Base-by-base conservation (phyloP, 495 filamentous ascomycete genomes). In the Trichoderma parareesei region DNA sequence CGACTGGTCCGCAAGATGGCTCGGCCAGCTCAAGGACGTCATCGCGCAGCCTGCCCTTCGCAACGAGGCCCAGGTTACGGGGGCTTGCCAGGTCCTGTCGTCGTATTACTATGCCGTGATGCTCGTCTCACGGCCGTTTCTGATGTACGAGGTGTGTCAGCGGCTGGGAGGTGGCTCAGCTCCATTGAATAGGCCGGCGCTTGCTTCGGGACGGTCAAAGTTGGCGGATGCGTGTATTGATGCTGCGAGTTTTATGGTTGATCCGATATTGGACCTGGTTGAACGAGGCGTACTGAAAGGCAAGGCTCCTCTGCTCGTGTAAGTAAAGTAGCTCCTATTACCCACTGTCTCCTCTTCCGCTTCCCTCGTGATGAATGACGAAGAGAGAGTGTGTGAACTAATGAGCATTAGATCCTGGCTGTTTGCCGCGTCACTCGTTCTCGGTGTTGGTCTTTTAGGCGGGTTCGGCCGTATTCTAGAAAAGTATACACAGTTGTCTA, bases 101-200 rank as follows among this genome's bases (percentile, higher is more conserved):
- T 76, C 74, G 1, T 80, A 80, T 46, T 78, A 79, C 65, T 80
- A 80, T 60, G 76, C 77, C 16, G 78, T 80, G 38, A 79, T 80
- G 64, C 70, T 80, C 16, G 76, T 80, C 0, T 74, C 78, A 4
- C 67, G 78, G 49, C 78, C 78, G 1, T 80, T 80, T 37, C 70
- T 80, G 60, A 80, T 80, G 78, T 77, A 77, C 9, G 78, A 80
- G 63, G 65, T 80, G 18, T 76, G 69, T 62, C 74, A 72, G 41
- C 71, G 78, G 13, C 65, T 80, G 13, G 70, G 70, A 0, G 76
- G 78, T 0, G 68, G 65, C 11, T 38, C 66, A 8, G 60, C 69
- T 18, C 40, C 37, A 2, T 14, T 38, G 44, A 43, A 46, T 43
- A 44, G 49, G 11, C 16, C 41, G 35, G 66, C 53, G 5, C 4